phyloP scores from a whole-genome alignment of 164 flowering plant genomes.

The Protea cynaroides region DNA sequence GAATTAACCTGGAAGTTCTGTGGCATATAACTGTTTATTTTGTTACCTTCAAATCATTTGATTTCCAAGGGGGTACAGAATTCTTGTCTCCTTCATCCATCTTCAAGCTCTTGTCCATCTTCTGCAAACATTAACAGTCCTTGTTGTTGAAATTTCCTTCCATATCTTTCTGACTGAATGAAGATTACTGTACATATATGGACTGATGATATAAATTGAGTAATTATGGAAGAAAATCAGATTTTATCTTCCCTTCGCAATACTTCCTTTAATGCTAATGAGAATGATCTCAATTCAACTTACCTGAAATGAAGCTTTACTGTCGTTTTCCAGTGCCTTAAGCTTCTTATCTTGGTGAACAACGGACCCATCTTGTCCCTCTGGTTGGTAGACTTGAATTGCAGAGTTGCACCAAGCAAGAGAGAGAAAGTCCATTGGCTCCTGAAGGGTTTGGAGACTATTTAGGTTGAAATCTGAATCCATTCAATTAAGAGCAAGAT shows the following conservation, averaged over 20 bases:
- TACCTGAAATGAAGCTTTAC: slow-evolving; percentile 29
- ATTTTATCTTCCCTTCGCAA: too few relatives aligned
- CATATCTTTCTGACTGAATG: too few relatives aligned
- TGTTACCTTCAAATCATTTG: slow-evolving; percentile 77
- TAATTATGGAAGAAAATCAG: too few relatives aligned
- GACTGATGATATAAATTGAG: too few relatives aligned
- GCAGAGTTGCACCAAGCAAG: slow-evolving; percentile 84
- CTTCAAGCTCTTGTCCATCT: slow-evolving; percentile 35
- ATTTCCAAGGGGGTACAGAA: slow-evolving; percentile 70
- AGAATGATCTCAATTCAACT: slow-evolving; percentile 8
- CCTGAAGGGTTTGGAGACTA: slow-evolving; percentile 56
- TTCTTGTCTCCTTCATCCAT: slow-evolving; percentile 39
- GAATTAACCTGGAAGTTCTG: not conserved
- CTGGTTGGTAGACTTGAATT: slow-evolving; percentile 61
- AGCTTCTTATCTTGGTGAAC: slow-evolving; percentile 31
- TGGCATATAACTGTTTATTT: not conserved
- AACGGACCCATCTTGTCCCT: slow-evolving; percentile 34
- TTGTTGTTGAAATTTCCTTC: not conserved
- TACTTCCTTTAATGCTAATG: too few relatives aligned
- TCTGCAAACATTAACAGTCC: slow-evolving; percentile 21
- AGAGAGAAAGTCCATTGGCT: slow-evolving; percentile 81
- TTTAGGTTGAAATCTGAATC: slow-evolving; percentile 32
- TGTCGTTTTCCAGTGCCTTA: slow-evolving; percentile 23
- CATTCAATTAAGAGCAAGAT: slow-evolving; percentile 24
- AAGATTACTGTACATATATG: too few relatives aligned